Percentiles rank a stretch among this genome's conserved stretches.
phyloP scores from a whole-genome alignment of 2,329 filamentous ascomycete species.

The Diaporthe sp. region DNA sequence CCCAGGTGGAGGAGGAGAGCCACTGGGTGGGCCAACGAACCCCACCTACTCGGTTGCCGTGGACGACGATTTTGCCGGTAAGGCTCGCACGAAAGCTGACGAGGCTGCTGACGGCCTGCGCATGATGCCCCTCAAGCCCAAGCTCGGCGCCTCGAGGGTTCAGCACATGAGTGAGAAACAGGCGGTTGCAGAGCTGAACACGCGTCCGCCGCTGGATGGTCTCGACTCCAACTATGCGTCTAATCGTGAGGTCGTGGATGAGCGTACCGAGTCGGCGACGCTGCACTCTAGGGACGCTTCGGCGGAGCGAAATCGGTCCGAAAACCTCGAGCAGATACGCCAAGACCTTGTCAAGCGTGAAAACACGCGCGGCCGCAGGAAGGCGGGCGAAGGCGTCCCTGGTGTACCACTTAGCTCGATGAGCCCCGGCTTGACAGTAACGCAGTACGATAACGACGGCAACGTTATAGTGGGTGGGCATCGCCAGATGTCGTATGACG shows the following conservation, averaged over 20 bases:
- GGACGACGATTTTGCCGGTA: constrained; percentile 72
- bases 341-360: constrained; percentile 28
- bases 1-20: constrained; percentile 77
- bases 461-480: neutral
- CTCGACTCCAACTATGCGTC: constrained; percentile 28
- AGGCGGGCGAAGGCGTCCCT: constrained; percentile 31
- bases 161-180: constrained; percentile 41
- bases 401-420: constrained; percentile 3
- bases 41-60: constrained; percentile 85
- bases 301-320: constrained; percentile 20
- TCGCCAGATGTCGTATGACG: constrained; percentile 30
- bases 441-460: constrained; percentile 25
- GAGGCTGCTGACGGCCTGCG: constrained; percentile 73
- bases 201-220: constrained; percentile 21
- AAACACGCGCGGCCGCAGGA: constrained; percentile 31
- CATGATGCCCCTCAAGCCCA: constrained; percentile 63
- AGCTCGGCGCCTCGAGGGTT: constrained; percentile 24
- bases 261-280: constrained; percentile 19
- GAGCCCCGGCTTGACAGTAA: constrained; percentile 29
- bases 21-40: constrained; percentile 74
- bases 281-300: constrained; percentile 31
- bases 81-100: constrained; percentile 69
- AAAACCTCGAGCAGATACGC: constrained; percentile 33
- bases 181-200: constrained; percentile 43
- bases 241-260: constrained; percentile 21